Base-by-base conservation (phyloP, 208 protist genomes). In the Trichomonas vaginalis region DNA sequence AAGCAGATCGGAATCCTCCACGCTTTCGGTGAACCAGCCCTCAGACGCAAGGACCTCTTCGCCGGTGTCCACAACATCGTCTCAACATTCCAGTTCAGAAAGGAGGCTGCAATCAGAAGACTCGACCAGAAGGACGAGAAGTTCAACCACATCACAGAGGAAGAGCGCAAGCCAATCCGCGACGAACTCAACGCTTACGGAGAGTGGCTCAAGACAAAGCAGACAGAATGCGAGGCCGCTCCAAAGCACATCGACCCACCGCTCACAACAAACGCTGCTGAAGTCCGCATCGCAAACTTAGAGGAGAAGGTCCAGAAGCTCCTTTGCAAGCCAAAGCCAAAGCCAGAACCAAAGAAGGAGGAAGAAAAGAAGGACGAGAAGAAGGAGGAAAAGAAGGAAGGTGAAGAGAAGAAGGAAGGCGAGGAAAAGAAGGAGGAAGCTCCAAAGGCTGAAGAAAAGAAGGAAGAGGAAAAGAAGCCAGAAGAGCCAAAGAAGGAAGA, bases 331-430 rank as follows among this genome's bases (percentile, higher is more conserved):
- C 82, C 79, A 83, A 88, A 88, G 40, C 35, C 40, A 47, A 88
- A 45, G 32, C 82, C 82, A 86, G 35, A 14, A 6, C 23, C 23
- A 88, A 45, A 45, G 17, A 83, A 83, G 79, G 35, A 83, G 79
- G 82, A 88, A 40, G 82, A 88, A 23, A 88, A 88, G 82, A 88
- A 88, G 35, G 82, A 88, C n/a, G 82, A 88, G 48, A 48, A 88
- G 82, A 45, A 45, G 40, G 17, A 45, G 0, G 82, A 45, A 3
- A 32, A 88, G 17, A 88, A 88, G 17, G 40, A 9, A 0, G 40
- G 27, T 35, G 15, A 10, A 12, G 61, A 80, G n/a, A 80, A n/a
- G 61, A 35, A 88, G 40, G 82, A 80, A 80, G 49, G 49, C 49
- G 49, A 27, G 56, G n/a, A 70, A 27, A 70, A 70, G 56, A 27